phyloP scores from a whole-genome alignment of 768 basidiomycete species.

The Obba rivulosa region DNA sequence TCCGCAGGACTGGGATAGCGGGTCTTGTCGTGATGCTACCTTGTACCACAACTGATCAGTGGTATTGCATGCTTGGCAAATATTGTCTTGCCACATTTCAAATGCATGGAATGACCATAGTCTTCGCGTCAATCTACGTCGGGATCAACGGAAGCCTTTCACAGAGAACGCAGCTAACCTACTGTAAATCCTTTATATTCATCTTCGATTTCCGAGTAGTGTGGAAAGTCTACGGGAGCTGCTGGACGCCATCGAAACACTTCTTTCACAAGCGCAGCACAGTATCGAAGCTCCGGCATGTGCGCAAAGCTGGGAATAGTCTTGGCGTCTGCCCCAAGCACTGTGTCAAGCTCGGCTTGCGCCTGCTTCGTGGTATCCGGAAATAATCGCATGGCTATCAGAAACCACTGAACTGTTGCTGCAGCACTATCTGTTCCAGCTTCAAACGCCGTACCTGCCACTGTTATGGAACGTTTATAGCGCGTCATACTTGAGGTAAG shows the following conservation, averaged over 20 bases:
- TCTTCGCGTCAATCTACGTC: background rate
- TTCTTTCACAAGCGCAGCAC: conserved; percentile 7
- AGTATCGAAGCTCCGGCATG: conserved; percentile 2
- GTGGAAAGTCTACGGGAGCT: background rate
- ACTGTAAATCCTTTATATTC: background rate
- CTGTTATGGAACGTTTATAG: background rate
- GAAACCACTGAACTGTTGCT: background rate
- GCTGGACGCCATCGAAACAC: conserved; percentile 7
- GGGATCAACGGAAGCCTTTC: too few relatives aligned
- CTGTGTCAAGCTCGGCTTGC: conserved; percentile 2
- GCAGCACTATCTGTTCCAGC: conserved; percentile 21
- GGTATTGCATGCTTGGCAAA: background rate
- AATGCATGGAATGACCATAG: conserved; percentile 1
- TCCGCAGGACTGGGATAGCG: conserved; percentile 1
- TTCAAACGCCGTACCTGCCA: conserved; percentile 18
- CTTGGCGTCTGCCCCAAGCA: background rate
- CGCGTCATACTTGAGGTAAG: background rate
- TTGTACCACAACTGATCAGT: background rate
- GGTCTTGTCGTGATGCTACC: conserved; percentile 1
- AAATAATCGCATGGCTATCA: background rate
- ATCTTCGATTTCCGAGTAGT: background rate
- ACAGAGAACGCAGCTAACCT: too few relatives aligned
- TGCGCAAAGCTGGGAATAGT: background rate
- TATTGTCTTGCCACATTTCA: background rate
- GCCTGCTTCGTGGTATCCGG: background rate